phyloP scores from a whole-genome alignment of 2,329 filamentous ascomycete species.

The Colletotrichum siamense region DNA sequence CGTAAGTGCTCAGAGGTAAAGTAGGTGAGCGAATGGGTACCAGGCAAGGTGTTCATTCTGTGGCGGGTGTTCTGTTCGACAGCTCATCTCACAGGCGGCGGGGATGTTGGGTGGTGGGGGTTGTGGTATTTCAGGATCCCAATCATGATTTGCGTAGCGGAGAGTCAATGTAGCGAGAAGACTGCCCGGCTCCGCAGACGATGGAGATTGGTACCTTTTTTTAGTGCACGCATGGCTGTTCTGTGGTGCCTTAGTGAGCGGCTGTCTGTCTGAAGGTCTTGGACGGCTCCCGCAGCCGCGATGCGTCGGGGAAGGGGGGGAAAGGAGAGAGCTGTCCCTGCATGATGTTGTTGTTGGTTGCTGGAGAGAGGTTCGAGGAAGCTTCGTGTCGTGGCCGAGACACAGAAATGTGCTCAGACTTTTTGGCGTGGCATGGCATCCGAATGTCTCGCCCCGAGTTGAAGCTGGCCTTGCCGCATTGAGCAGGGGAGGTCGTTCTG shows the following conservation, averaged over 20 bases:
- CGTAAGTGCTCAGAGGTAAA: neutral
- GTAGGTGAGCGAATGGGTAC: neutral
- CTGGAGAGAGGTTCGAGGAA: neutral
- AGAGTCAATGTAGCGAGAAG: slow-evolving; percentile 5
- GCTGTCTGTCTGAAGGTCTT: neutral
- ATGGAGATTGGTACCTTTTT: slow-evolving; percentile 11
- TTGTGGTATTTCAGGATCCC: slow-evolving; percentile 17
- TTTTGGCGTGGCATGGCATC: neutral
- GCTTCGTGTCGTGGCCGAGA: neutral
- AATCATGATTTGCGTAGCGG: slow-evolving; percentile 5
- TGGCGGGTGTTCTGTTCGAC: neutral
- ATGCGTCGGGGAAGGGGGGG: neutral
- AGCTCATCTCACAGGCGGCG: slow-evolving; percentile 15
- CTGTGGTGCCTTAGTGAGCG: neutral
- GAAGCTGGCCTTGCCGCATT: neutral
- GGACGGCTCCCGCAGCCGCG: neutral
- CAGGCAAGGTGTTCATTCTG: neutral
- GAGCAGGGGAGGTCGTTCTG: neutral
- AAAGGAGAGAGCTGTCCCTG: neutral
- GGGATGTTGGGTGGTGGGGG: slow-evolving; percentile 7
- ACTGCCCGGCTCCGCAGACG: slow-evolving; percentile 1
- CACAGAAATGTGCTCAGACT: neutral
- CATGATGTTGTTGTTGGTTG: neutral
- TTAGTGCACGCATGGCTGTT: slow-evolving; percentile 1
- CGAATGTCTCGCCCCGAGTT: neutral